Conservation (phyloP, 202 grass and related monocot species). For the Schoenoplectus triqueter region DNA sequence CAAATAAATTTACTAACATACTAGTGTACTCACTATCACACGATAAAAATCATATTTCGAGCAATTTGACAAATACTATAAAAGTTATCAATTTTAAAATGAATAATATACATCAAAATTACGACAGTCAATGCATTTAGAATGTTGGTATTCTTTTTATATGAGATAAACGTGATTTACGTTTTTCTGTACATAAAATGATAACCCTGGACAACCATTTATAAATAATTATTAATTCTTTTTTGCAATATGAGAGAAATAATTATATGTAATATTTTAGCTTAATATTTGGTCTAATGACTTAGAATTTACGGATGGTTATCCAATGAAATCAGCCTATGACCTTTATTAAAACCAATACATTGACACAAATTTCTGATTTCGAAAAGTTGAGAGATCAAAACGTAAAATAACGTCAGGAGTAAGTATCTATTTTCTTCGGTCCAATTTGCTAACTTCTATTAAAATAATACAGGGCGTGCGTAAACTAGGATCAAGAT, state of each 20-base stretch:
- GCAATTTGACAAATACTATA: background rate
- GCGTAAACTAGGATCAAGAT: constrained; percentile 7
- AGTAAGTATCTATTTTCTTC: background rate
- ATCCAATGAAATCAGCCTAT: too few relatives aligned
- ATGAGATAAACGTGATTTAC: background rate
- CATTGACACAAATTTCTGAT: too few relatives aligned
- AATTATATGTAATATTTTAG: too few relatives aligned
- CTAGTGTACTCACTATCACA: too few relatives aligned
- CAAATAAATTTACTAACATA: too few relatives aligned
- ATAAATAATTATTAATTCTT: background rate
- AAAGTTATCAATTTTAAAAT: background rate
- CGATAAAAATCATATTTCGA: background rate
- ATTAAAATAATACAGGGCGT: background rate
- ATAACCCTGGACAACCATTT: background rate
- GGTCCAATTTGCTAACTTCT: background rate
- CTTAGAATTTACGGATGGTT: too few relatives aligned
- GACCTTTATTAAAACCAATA: too few relatives aligned
- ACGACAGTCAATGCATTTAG: background rate
- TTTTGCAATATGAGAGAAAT: too few relatives aligned
- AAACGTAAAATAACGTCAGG: too few relatives aligned
- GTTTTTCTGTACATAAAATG: background rate
- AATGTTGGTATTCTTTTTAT: background rate
- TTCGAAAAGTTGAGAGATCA: too few relatives aligned
- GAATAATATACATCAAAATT: background rate
- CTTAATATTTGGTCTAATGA: too few relatives aligned